A percentile compares a stretch with the other conserved stretches of the same genome.
phyloP scores from a whole-genome alignment of 2,329 filamentous ascomycete genomes.

The Coniosporium tulheliwenetii region DNA sequence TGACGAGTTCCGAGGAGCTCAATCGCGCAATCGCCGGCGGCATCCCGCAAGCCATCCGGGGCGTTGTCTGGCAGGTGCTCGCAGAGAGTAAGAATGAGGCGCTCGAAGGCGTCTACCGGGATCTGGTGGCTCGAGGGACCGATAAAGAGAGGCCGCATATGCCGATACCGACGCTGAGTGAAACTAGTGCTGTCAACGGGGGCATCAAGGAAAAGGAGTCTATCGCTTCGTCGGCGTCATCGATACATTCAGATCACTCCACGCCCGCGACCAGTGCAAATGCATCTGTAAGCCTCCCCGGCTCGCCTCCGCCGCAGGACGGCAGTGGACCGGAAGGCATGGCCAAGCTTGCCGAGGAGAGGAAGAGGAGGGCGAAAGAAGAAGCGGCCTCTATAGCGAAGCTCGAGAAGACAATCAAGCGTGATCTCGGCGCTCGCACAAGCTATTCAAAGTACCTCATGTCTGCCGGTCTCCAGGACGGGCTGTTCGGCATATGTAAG shows the following conservation, averaged over 20 bases:
- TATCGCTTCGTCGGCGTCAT: conserved; percentile 65
- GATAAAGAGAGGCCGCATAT: conserved; percentile 44
- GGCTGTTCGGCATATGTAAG: conserved; percentile 90
- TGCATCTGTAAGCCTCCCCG: conserved; percentile 20
- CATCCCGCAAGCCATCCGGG: conserved; percentile 86
- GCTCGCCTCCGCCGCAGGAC: conserved; percentile 12
- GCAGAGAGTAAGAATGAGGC: conserved; percentile 91
- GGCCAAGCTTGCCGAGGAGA: conserved; percentile 53
- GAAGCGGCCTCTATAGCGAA: conserved; percentile 59
- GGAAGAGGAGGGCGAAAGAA: conserved; percentile 65
- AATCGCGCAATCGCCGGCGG: conserved; percentile 83
- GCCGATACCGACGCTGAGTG: conserved; percentile 1
- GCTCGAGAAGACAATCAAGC: conserved; percentile 80
- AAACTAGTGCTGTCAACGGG: conserved; percentile 2
- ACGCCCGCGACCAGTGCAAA: conserved; percentile 42
- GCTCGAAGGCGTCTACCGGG: conserved; percentile 71
- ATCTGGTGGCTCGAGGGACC: conserved; percentile 64
- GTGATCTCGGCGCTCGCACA: conserved; percentile 80
- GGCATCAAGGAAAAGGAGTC: conserved; percentile 36
- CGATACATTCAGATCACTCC: conserved; percentile 64
- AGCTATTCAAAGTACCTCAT: conserved; percentile 95
- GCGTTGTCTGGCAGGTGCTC: conserved; percentile 97
- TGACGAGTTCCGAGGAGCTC: conserved; percentile 77
- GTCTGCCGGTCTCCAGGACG: conserved; percentile 80
- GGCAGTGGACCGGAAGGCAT: conserved; percentile 36